Conservation (phyloP, 2,329 filamentous ascomycete species). For the Paecilomyces sp. region DNA sequence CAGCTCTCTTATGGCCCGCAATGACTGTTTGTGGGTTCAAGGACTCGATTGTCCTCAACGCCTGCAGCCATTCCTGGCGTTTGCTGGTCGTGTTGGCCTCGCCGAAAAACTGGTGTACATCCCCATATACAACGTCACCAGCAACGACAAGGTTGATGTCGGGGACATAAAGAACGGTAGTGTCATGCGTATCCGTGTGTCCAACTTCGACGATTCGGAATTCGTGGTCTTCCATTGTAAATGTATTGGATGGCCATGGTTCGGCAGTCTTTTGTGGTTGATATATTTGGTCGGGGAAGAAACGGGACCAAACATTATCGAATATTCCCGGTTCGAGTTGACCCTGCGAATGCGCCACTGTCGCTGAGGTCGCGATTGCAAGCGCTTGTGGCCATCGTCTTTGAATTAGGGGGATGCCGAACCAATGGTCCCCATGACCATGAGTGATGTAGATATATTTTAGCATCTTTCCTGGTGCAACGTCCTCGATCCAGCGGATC, state of each 20-base stretch:
- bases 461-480: slow-evolving; percentile 19
- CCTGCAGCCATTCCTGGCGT: slow-evolving; percentile 24
- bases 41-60: slow-evolving; percentile 23
- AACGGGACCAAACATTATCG: too few relatives aligned
- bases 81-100: slow-evolving; percentile 26
- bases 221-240: slow-evolving; percentile 8
- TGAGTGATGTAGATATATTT: slow-evolving; percentile 36
- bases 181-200: slow-evolving; percentile 21
- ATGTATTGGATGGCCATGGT: not conserved
- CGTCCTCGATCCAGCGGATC: slow-evolving; percentile 29
- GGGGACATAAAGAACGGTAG: slow-evolving; percentile 29
- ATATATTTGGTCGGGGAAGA: too few relatives aligned
- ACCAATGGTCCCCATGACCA: slow-evolving; percentile 38
- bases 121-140: slow-evolving; percentile 34
- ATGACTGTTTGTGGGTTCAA: slow-evolving; percentile 26
- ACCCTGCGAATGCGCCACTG: slow-evolving; percentile 13
- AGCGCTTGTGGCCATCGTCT: slow-evolving; percentile 19
- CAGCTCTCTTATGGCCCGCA: slow-evolving; percentile 20
- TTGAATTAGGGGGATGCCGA: slow-evolving; percentile 22
- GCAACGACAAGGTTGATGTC: slow-evolving; percentile 26
- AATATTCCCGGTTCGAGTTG: slow-evolving; percentile 1
- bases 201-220: slow-evolving; percentile 16
- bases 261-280: too few relatives aligned
- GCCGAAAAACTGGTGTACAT: slow-evolving; percentile 27
- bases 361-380: slow-evolving; percentile 12